Conservation (phyloP, 257 asterid species). For the Euphrasia confusa region DNA sequence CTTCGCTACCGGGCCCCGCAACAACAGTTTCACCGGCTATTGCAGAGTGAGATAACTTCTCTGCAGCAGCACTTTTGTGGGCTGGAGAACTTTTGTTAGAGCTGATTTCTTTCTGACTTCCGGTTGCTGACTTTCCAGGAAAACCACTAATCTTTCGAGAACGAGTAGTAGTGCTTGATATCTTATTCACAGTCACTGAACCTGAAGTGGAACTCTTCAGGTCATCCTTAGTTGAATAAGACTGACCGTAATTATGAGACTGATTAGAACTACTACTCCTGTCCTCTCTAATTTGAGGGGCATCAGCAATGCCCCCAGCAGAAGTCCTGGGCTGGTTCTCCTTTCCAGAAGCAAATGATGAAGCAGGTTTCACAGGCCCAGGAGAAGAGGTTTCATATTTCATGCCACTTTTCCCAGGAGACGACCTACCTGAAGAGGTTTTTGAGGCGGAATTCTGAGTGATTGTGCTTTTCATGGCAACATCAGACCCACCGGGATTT, state of each 20-base stretch:
- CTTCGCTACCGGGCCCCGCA: conserved; percentile 43
- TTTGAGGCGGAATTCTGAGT: conserved; percentile 39
- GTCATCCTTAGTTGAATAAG: conserved; percentile 32
- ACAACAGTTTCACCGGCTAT: conserved; percentile 37
- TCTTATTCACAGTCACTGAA: conserved; percentile 31
- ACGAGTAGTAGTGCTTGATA: conserved; percentile 28
- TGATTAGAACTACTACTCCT: conserved; percentile 45
- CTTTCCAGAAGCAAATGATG: conserved; percentile 40
- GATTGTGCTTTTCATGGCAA: conserved; percentile 34
- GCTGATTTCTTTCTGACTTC: conserved; percentile 37
- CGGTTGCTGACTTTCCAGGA: conserved; percentile 27
- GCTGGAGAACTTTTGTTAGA: conserved; percentile 32
- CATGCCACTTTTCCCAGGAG: conserved; percentile 32
- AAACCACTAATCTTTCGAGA: conserved; percentile 30
- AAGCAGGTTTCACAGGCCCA: conserved; percentile 28
- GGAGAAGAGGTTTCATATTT: conserved; percentile 45
- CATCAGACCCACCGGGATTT: conserved; percentile 30
- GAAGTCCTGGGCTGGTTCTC: conserved; percentile 36
- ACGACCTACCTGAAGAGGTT: conserved; percentile 34
- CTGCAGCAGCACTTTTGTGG: conserved; percentile 29
- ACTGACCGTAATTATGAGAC: conserved; percentile 25
- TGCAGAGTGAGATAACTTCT: conserved; percentile 37
- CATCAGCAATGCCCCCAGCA: conserved; percentile 33
- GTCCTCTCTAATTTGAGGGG: conserved; percentile 36
- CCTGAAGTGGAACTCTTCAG: conserved; percentile 35